These are phyloP conservation scores for Tillandsia leiboldiana DNA, from an alignment of 176 grass and related monocot species.

Conservation along the genomic window DNA sequence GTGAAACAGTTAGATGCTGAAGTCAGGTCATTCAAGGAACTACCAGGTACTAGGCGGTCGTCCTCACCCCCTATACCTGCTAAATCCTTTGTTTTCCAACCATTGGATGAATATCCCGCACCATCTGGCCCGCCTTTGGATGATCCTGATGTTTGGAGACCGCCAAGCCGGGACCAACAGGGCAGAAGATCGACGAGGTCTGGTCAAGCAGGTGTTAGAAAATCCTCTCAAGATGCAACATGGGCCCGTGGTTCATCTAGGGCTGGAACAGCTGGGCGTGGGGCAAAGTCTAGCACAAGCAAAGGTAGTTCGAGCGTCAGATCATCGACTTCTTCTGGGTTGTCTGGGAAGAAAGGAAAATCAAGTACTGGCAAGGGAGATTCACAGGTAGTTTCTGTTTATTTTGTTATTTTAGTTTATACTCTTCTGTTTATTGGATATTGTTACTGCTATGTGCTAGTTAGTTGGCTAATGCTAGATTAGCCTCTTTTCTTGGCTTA, in stretches of 20 bases:
- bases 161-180: conserved; percentile 50
- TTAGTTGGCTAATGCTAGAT: no score
- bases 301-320: conserved; percentile 38
- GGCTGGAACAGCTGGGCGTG: conserved; percentile 49
- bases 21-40: conserved; percentile 66
- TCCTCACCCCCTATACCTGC: conserved; percentile 78
- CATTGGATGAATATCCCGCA: conserved; percentile 78
- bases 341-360: conserved; percentile 68
- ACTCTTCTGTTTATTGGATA: no score
- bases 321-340: conserved; percentile 39
- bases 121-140: conserved; percentile 59
- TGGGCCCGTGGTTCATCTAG: conserved; percentile 69
- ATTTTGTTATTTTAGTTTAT: background rate
- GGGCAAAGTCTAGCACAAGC: conserved; percentile 45
- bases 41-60: conserved; percentile 49
- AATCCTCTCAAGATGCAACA: conserved; percentile 65
- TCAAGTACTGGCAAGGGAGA: conserved; percentile 52
- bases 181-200: conserved; percentile 44
- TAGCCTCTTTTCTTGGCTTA: no score
- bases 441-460: no score
- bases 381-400: conserved; percentile 46
- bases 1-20: conserved; percentile 81
- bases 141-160: conserved; percentile 84
- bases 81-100: conserved; percentile 89
- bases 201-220: conserved; percentile 46